Base-by-base conservation (phyloP, 2,329 filamentous ascomycete genomes). In the Onygenales sp. region DNA sequence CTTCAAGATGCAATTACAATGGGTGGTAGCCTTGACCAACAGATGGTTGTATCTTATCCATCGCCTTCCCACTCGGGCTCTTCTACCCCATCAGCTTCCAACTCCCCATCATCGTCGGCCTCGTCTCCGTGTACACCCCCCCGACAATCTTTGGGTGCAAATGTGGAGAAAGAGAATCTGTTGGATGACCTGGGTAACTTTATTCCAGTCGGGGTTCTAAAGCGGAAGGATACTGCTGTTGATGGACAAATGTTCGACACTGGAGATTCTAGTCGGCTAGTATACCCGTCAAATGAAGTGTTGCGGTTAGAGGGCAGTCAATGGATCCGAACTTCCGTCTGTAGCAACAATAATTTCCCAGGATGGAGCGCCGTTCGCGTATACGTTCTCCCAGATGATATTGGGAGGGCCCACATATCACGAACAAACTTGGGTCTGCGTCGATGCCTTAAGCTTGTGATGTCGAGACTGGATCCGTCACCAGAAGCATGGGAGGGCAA, bases 351-450 rank as follows among this genome's bases (percentile, higher is more conserved):
- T 14, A 41, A 52, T 8, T 17, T 57, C 45, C 41, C 54, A 5
- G 45, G 50, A 53, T 57, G 58, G 56, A 54, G 61, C 48, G 61
- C 65, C 56, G 38, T 65, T 54, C 60, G 66, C 14, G 56, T 77
- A 2, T 74, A 70, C 55, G 63, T 73, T 4, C 56, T 75, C 8
- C 71, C 72, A 2, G 67, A 71, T 43, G 68, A 75, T 60, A 62
- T 69, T 38, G 65, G 65, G 10, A 64, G 68, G 27, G 59, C 60
- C 47, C 58, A 62, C 32, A 59, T 68, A 33, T 63, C 68, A n/a
- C 66, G 69, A 7, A 65, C 65, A 14, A 66, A 64, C 43, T 56
- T 56, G 27, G 54, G 63, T 14, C 58, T 72, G 45, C 68, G 66
- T 50, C 64, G 64, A 38, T 63, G 66, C 13, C 59, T 76, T 36